These are phyloP conservation scores for Chalciporus pseudorubinellus DNA, from an alignment of 768 basidiomycete species.

Conservation along the genomic window DNA sequence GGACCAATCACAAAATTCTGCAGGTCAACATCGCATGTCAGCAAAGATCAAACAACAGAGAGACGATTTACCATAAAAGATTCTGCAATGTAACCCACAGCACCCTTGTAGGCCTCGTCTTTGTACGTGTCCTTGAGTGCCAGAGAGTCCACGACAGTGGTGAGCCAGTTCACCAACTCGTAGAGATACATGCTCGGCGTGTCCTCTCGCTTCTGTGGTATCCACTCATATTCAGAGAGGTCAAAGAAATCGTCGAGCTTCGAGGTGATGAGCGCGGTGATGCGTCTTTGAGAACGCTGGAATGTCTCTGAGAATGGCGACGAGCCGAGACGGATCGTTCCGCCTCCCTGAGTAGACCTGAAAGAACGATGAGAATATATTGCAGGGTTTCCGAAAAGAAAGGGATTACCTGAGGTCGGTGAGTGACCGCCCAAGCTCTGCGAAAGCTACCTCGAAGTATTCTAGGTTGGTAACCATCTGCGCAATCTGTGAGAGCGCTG, in stretches of 20 bases:
- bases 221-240: conserved; percentile 94
- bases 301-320: conserved; percentile 70
- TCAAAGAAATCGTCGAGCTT: conserved; percentile 97
- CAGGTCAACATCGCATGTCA: conserved; percentile 4
- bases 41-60: not conserved
- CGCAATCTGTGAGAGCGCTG: conserved; percentile 85
- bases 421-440: conserved; percentile 80
- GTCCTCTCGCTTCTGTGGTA: conserved; percentile 63
- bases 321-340: conserved; percentile 68
- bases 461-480: conserved; percentile 93
- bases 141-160: conserved; percentile 90
- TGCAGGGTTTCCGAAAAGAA: not conserved
- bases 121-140: conserved; percentile 82
- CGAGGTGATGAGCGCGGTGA: conserved; percentile 78
- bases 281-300: conserved; percentile 65
- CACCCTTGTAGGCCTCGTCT: conserved; percentile 85
- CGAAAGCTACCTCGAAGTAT: conserved; percentile 82
- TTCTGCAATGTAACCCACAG: conserved; percentile 83
- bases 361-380: not conserved
- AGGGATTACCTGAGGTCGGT: conserved; percentile 69
- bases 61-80: conserved; percentile 73
- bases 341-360: conserved; percentile 82
- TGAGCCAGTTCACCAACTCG: conserved; percentile 95
- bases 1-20: conserved; percentile 79
- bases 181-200: conserved; percentile 92